Percentiles rank a stretch among this genome's conserved stretches.
phyloP scores from a whole-genome alignment of 495 filamentous ascomycete genomes.

The Annulohypoxylon stygium region DNA sequence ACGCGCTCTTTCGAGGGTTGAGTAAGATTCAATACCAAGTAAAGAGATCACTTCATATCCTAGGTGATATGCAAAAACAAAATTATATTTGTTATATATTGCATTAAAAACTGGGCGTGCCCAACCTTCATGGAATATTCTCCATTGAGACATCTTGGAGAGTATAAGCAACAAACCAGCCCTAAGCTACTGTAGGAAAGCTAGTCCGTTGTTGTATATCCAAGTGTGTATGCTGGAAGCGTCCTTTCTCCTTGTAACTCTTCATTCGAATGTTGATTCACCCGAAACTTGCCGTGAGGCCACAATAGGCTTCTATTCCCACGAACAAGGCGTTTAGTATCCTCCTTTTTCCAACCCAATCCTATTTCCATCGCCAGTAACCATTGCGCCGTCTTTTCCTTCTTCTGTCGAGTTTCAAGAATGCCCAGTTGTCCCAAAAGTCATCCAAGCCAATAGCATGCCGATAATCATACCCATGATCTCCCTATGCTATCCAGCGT shows the following conservation, averaged over 20 bases:
- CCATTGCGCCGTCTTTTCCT: constrained; percentile 4
- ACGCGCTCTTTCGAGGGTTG: not conserved
- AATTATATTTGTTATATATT: not conserved
- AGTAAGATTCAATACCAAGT: not conserved
- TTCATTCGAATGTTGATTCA: constrained; percentile 4
- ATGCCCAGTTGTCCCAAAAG: constrained; percentile 1
- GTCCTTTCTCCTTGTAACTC: not conserved
- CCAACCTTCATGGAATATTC: not conserved
- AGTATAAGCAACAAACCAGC: not conserved
- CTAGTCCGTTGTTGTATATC: not conserved
- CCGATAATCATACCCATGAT: constrained; percentile 1
- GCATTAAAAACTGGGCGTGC: not conserved
- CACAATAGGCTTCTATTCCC: constrained; percentile 24
- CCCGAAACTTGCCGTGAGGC: constrained; percentile 33
- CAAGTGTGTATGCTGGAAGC: constrained; percentile 1
- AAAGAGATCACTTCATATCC: not conserved
- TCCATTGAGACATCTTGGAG: not conserved
- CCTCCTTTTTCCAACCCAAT: constrained; percentile 3
- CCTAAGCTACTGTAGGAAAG: constrained; percentile 1
- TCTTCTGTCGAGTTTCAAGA: constrained; percentile 14
- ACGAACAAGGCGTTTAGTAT: constrained; percentile 20
- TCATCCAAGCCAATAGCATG: not conserved
- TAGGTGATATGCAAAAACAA: not conserved
- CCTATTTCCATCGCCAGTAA: constrained; percentile 2
- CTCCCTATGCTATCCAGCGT: constrained; percentile 47